phyloP scores from a whole-genome alignment of 371 early-diverging fungal species.

The Rhizopus arrhizus region DNA sequence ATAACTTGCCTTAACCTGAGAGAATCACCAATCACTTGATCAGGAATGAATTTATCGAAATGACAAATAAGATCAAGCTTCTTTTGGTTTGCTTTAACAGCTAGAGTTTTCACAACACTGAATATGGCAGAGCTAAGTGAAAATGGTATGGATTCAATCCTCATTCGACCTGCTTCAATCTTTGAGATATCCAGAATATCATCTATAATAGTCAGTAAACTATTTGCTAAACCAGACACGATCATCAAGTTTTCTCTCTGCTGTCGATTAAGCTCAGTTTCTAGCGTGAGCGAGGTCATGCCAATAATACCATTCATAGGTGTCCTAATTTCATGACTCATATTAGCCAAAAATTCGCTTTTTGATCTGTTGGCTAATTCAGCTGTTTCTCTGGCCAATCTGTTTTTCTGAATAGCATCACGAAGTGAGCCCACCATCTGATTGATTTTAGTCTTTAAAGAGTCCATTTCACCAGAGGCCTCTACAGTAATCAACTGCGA shows the following conservation, averaged over 20 bases:
- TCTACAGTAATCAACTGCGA: constrained; percentile 73
- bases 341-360: constrained; percentile 76
- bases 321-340: constrained; percentile 77
- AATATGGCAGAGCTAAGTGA: constrained; percentile 66
- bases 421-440: constrained; percentile 71
- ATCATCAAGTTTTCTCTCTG: constrained; percentile 79
- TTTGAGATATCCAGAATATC: constrained; percentile 84
- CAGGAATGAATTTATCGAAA: constrained; percentile 68
- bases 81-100: constrained; percentile 71
- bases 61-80: constrained; percentile 63
- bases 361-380: constrained; percentile 75
- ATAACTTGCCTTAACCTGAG: constrained; percentile 77
- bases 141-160: constrained; percentile 68
- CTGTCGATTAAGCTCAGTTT: constrained; percentile 69
- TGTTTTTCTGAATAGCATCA: constrained; percentile 74
- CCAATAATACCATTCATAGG: constrained; percentile 84
- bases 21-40: constrained; percentile 75
- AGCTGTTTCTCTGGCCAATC: constrained; percentile 73
- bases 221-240: constrained; percentile 67
- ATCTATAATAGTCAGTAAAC: constrained; percentile 74
- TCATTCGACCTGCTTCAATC: constrained; percentile 82
- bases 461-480: constrained; percentile 78
- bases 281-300: constrained; percentile 67
- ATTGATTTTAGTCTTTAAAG: constrained; percentile 78
- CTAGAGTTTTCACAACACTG: constrained; percentile 66